Evolutionary conservation across 495 filamentous ascomycete species (phyloP).

Genomic region (Eremomyces bilateralis): DNA sequence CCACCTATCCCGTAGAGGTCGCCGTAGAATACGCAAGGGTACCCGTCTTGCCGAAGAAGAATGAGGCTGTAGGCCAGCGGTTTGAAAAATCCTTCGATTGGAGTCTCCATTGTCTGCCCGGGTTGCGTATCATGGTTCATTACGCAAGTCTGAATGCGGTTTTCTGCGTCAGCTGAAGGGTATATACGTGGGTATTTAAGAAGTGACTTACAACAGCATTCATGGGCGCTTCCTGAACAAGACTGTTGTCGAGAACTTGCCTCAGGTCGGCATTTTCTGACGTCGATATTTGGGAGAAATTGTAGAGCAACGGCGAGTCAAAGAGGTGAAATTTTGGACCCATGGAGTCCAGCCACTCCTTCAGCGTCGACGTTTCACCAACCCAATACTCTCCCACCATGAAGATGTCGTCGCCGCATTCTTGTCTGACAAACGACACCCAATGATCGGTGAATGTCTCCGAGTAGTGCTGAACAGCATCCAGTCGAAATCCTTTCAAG

Average conservation of each 20-base stretch:
- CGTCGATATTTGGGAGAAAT: constrained; percentile 34
- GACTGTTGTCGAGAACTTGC: constrained; percentile 33
- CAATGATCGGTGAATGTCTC: constrained; percentile 40
- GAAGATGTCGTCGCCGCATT: constrained; percentile 32
- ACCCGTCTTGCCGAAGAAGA: constrained; percentile 39
- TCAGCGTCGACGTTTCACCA: constrained; percentile 30
- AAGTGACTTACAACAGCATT: too few relatives aligned
- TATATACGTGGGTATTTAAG: too few relatives aligned
- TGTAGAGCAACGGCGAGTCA: constrained; percentile 44
- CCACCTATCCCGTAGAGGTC: constrained; percentile 50
- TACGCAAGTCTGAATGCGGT: too few relatives aligned
- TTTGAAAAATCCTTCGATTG: constrained; percentile 18
- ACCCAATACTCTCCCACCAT: constrained; percentile 59
- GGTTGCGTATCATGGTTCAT: background rate
- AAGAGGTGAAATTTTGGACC: constrained; percentile 37
- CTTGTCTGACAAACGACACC: constrained; percentile 28
- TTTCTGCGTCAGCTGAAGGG: background rate
- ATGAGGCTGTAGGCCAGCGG: constrained; percentile 27
- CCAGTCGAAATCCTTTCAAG: constrained; percentile 47
- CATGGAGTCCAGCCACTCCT: constrained; percentile 36
- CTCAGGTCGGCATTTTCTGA: constrained; percentile 33
- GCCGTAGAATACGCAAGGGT: constrained; percentile 54
- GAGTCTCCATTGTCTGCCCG: constrained; percentile 19
- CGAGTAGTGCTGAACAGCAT: constrained; percentile 53
- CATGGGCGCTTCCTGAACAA: constrained; percentile 34